These are phyloP conservation scores for Bretschneidera sinensis DNA, from an alignment of 345 rosid genomes.

Conservation along the genomic window DNA sequence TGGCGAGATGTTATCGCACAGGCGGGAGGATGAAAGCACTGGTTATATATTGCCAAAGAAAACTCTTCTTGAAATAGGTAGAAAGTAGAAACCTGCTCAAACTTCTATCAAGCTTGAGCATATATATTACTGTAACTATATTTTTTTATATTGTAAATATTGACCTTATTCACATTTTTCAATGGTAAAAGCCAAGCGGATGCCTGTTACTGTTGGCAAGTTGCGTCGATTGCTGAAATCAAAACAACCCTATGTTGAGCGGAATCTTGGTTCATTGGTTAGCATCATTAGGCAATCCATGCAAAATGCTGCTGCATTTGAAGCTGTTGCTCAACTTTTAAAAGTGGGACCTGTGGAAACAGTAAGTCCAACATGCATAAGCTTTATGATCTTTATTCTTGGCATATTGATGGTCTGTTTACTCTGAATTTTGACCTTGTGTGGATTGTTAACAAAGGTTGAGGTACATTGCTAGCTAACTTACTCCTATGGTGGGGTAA, in stretches of 20 bases:
- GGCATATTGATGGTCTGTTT: not conserved
- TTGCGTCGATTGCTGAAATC: slow-evolving; percentile 55
- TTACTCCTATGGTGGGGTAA: too few species aligned
- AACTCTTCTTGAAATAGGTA: slow-evolving; percentile 83
- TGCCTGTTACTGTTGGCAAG: slow-evolving; percentile 59
- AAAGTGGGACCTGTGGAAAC: slow-evolving; percentile 28
- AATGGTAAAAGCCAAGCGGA: slow-evolving; percentile 61
- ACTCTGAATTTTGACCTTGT: not conserved
- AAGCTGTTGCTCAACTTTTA: slow-evolving; percentile 51
- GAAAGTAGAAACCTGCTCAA: slow-evolving; percentile 4
- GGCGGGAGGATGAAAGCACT: slow-evolving; percentile 84
- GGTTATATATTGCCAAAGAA: slow-evolving; percentile 85
- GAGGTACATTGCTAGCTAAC: too few species aligned
- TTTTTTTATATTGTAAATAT: slow-evolving; percentile 5
- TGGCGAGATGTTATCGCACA: slow-evolving; percentile 91
- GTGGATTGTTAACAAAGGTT: too few species aligned
- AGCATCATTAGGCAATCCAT: slow-evolving; percentile 59
- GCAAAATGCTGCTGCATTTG: slow-evolving; percentile 65
- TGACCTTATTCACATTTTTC: slow-evolving; percentile 6
- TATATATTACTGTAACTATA: not conserved
- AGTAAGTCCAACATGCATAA: slow-evolving; percentile 34
- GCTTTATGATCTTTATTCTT: not conserved
- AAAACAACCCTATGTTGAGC: slow-evolving; percentile 63
- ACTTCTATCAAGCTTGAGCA: not conserved
- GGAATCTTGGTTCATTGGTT: slow-evolving; percentile 52